Percentiles rank a stretch among this genome's conserved stretches.
phyloP scores from a whole-genome alignment of 352 stramenopile species.

The Peronospora belbahrii region DNA sequence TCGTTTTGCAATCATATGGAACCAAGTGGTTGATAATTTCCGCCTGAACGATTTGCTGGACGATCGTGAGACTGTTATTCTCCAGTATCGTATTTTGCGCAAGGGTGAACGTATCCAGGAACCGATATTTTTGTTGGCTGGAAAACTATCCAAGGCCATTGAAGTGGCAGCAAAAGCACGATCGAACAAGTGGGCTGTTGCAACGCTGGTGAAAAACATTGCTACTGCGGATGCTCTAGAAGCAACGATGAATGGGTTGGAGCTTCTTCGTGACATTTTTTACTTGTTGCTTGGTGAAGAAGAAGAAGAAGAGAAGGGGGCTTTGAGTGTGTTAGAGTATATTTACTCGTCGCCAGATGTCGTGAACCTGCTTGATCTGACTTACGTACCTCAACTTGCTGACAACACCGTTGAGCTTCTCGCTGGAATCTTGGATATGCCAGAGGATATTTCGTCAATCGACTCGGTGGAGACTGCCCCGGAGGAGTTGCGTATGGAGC shows the following conservation, averaged over 20 bases:
- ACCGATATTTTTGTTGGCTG: conserved; percentile 73
- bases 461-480: conserved; percentile 27
- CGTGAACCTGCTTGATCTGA: conserved; percentile 48
- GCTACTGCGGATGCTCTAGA: conserved; percentile 53
- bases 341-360: conserved; percentile 56
- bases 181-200: conserved; percentile 38
- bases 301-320: conserved; percentile 46
- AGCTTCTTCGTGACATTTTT: conserved; percentile 60
- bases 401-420: conserved; percentile 73
- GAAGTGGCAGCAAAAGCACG: conserved; percentile 47
- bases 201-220: conserved; percentile 52
- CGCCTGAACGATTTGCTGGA: conserved; percentile 78
- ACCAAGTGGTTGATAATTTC: conserved; percentile 83
- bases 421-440: conserved; percentile 69
- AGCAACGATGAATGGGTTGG: conserved; percentile 45
- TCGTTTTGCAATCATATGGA: conserved; percentile 83
- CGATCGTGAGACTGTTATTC: conserved; percentile 74
- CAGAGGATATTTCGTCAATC: conserved; percentile 55
- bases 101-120: conserved; percentile 66
- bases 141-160: conserved; percentile 59
- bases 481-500: conserved; percentile 48
- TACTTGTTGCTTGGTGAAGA: conserved; percentile 53
- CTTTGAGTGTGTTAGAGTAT: conserved; percentile 50
- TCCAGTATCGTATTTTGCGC: conserved; percentile 75
- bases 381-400: conserved; percentile 43